phyloP scores from a whole-genome alignment of 805 yeast genomes.

The Candida piceae region DNA sequence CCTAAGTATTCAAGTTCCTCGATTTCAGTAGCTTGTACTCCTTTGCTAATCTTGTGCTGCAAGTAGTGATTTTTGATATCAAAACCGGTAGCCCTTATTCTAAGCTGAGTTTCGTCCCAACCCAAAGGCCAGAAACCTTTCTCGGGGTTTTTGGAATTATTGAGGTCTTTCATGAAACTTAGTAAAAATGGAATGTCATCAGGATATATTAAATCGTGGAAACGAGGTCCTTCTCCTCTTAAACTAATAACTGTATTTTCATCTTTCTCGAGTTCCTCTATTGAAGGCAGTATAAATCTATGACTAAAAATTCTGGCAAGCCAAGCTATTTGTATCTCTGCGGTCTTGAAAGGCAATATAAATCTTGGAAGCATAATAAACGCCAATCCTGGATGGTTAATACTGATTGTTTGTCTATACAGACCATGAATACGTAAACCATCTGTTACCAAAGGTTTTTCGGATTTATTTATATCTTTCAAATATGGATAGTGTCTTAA shows the following conservation, averaged over 20 bases:
- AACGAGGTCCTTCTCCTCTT: slow-evolving; percentile 41
- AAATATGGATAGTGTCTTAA: slow-evolving; percentile 58
- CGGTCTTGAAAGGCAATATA: slow-evolving; percentile 57
- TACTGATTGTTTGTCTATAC: slow-evolving; percentile 57
- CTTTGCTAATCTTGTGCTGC: no score
- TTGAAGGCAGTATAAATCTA: slow-evolving; percentile 45
- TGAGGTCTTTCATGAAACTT: background rate
- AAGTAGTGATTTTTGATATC: background rate
- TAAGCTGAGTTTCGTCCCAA: background rate
- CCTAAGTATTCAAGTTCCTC: no score
- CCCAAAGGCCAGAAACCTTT: background rate
- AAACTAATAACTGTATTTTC: slow-evolving; percentile 32
- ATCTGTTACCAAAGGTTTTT: slow-evolving; percentile 36
- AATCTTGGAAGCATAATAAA: slow-evolving; percentile 59
- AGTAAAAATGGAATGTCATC: slow-evolving; percentile 47
- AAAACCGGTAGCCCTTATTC: background rate
- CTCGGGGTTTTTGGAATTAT: background rate
- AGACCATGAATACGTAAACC: slow-evolving; percentile 47
- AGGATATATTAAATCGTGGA: slow-evolving; percentile 52
- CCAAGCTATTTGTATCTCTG: slow-evolving; percentile 62
- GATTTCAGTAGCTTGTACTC: no score
- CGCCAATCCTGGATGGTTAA: slow-evolving; percentile 58
- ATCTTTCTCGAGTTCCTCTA: slow-evolving; percentile 42
- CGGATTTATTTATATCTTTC: slow-evolving; percentile 23
- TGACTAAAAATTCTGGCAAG: slow-evolving; percentile 60